These are phyloP conservation scores for Trichoderma sp. DNA, from an alignment of 2,329 filamentous ascomycete species.

Conservation along the genomic window DNA sequence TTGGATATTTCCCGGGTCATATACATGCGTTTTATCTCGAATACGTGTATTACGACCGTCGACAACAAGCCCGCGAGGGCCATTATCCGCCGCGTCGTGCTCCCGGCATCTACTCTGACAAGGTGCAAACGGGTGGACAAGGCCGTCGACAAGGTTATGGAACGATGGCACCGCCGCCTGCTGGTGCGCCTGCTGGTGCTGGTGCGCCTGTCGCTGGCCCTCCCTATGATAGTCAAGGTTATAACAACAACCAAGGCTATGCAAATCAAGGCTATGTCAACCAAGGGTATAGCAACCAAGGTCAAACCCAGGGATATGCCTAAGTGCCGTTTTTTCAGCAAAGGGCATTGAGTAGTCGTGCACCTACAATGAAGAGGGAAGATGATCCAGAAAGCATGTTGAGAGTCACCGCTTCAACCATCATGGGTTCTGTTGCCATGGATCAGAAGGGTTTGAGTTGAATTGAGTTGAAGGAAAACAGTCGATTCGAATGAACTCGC, in stretches of 20 bases:
- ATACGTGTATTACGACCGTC: constrained; percentile 78
- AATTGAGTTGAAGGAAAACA: not conserved
- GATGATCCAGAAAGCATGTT: not conserved
- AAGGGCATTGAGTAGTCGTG: not conserved
- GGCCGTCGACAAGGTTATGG: constrained; percentile 43
- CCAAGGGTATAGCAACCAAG: not conserved
- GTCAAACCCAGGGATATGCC: not conserved
- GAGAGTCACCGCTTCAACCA: not conserved
- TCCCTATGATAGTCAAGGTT: not conserved
- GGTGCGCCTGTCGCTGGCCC: not conserved
- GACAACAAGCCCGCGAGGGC: constrained; percentile 60
- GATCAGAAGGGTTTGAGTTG: not conserved
- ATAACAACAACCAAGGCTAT: not conserved
- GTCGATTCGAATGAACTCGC: not conserved
- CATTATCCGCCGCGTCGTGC: constrained; percentile 53
- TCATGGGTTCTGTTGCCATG: not conserved
- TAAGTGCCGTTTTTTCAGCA: not conserved
- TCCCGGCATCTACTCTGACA: constrained; percentile 69
- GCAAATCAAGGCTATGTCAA: not conserved
- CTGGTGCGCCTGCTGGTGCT: not conserved
- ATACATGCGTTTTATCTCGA: constrained; percentile 79
- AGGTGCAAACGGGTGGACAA: constrained; percentile 69
- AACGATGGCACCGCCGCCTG: constrained; percentile 40
- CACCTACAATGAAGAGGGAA: not conserved
- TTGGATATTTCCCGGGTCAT: constrained; percentile 74